Conservation (phyloP, 1,284 basidiomycete genomes). For the Puccinia hordei region DNA sequence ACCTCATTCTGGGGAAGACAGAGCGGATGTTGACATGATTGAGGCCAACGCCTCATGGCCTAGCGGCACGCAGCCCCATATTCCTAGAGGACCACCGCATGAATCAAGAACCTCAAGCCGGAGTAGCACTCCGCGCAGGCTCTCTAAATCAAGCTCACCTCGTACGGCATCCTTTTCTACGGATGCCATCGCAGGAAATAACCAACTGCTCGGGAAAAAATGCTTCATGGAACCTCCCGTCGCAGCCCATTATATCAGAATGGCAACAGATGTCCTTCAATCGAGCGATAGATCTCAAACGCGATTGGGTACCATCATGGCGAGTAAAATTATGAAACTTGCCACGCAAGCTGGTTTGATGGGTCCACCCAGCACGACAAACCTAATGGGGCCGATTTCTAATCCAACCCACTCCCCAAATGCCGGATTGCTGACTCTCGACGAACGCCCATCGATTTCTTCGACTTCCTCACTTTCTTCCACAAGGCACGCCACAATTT, state of each 20-base stretch:
- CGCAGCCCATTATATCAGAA: slow-evolving; percentile 46
- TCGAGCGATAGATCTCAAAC: slow-evolving; percentile 47
- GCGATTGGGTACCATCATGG: slow-evolving; percentile 47
- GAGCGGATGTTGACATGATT: slow-evolving; percentile 40
- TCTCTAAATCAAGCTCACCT: slow-evolving; percentile 27
- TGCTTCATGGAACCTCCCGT: slow-evolving; percentile 47
- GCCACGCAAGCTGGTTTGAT: slow-evolving; percentile 44
- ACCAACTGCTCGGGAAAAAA: slow-evolving; percentile 13
- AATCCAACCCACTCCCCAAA: not conserved
- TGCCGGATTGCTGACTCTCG: slow-evolving; percentile 5
- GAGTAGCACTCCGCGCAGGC: not conserved
- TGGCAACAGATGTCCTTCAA: slow-evolving; percentile 46
- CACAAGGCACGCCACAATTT: slow-evolving; percentile 1
- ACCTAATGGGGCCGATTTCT: not conserved
- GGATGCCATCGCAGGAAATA: not conserved
- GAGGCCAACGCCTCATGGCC: slow-evolving; percentile 3
- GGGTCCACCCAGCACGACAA: slow-evolving; percentile 16
- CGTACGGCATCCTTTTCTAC: not conserved
- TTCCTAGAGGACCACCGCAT: slow-evolving; percentile 4
- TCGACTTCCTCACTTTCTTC: slow-evolving; percentile 6
- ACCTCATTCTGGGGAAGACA: slow-evolving; percentile 28
- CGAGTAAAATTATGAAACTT: slow-evolving; percentile 39
- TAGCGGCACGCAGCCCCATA: slow-evolving; percentile 2
- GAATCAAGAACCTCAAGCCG: slow-evolving; percentile 32
- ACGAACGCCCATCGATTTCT: slow-evolving; percentile 22